These are phyloP conservation scores for Apiospora arundinis DNA, from an alignment of 2,329 filamentous ascomycete genomes.

Conservation along the genomic window DNA sequence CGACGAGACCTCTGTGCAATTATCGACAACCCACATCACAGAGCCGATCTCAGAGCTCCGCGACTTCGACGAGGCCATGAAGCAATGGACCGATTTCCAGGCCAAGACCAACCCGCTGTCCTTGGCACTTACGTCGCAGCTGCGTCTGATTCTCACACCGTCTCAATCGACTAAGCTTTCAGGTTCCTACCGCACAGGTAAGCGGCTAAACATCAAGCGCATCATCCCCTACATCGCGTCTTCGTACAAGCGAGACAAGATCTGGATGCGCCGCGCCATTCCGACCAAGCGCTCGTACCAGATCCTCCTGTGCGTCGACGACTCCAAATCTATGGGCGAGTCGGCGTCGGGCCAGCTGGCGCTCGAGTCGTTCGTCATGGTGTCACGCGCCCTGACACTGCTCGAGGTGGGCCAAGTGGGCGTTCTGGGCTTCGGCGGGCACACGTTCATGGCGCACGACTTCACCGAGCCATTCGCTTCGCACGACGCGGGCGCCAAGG, in stretches of 20 bases:
- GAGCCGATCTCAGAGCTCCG: constrained; percentile 50
- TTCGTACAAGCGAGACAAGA: constrained; percentile 98
- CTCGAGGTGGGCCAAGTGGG: constrained; percentile 94
- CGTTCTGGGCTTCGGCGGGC: constrained; percentile 85
- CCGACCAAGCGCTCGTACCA: constrained; percentile 96
- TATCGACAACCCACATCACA: constrained; percentile 76
- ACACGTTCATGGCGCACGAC: constrained; percentile 84
- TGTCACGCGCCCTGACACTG: constrained; percentile 86
- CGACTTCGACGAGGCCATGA: constrained; percentile 64
- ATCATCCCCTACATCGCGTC: constrained; percentile 99
- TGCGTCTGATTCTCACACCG: constrained; percentile 92
- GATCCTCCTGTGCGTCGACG: constrained; percentile 96
- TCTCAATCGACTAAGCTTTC: constrained; percentile 96
- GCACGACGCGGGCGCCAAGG: constrained; percentile 78
- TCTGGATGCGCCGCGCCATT: constrained; percentile 95
- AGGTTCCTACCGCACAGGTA: constrained; percentile 95
- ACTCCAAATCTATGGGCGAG: constrained; percentile 93
- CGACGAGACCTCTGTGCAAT: constrained; percentile 64
- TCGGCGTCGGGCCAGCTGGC: constrained; percentile 77
- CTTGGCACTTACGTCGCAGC: constrained; percentile 87
- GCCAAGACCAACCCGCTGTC: constrained; percentile 84
- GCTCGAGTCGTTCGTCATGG: constrained; percentile 92
- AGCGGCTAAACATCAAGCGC: constrained; percentile 97
- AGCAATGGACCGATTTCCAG: constrained; percentile 87
- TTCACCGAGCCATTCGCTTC: constrained; percentile 83